Percentiles rank a stretch among this genome's conserved stretches.
These are phyloP conservation scores for Casuarina glauca DNA, from an alignment of 306 rosid genomes.

Conservation along the genomic window DNA sequence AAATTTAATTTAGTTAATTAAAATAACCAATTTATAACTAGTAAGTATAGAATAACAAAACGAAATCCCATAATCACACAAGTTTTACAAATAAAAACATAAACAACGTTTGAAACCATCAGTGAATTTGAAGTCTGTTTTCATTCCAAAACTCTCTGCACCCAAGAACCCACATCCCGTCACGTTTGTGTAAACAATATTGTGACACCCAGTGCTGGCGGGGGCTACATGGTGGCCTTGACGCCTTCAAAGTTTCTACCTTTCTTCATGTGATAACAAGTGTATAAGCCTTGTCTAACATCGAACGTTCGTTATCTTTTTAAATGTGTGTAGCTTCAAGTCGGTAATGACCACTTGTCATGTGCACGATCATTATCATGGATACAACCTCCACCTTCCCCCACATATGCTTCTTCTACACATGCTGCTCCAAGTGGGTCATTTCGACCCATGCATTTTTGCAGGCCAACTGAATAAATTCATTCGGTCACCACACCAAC, in stretches of 20 bases:
- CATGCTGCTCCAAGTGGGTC: conserved; percentile 13
- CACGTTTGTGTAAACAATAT: no score
- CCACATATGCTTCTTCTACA: conserved; percentile 24
- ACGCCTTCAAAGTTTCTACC: conserved; percentile 14
- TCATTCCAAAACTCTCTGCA: no score
- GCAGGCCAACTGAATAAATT: conserved; percentile 19
- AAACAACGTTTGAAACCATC: no score
- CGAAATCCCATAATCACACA: no score
- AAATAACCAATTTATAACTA: no score
- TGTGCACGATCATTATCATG: conserved; percentile 22
- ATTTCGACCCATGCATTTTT: background rate
- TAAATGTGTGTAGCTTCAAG: no score
- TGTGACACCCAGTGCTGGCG: conserved; percentile 23
- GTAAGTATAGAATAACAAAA: no score
- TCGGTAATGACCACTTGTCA: background rate
- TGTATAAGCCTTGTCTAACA: background rate
- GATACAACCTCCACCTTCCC: conserved; percentile 9
- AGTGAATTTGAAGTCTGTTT: no score
- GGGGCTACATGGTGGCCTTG: conserved; percentile 40
- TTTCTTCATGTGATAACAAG: background rate
- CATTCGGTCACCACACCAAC: conserved; percentile 26
- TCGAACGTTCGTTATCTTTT: background rate
- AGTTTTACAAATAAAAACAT: no score
- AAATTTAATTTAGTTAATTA: no score
- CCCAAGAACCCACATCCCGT: no score